Evolutionary conservation across 768 basidiomycete species (phyloP), one percentile per base, ranked within the genome.

Genomic region (Russula compacta): DNA sequence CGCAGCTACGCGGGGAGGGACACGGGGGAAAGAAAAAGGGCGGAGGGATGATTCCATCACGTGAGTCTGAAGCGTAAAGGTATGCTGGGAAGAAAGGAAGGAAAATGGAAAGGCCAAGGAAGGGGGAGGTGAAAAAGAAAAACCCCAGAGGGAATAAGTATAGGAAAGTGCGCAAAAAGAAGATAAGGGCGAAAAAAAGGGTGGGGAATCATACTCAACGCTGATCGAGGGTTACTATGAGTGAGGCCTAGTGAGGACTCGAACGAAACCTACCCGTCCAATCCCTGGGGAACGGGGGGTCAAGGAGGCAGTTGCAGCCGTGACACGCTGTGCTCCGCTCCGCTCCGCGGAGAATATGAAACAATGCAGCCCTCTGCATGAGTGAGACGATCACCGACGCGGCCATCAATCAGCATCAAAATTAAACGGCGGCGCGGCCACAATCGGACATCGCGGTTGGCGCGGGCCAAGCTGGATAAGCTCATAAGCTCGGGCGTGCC

Each of bases 11-110:
- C 55, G 9, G 24, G 12, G 33, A 49, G n/a, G 39, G 46, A 32
- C 6, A 21, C 21, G 5, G 15, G 17, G 36, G 29, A 33, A 14
- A 35, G 40, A 43, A 56, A 36, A 60, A 40, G 3, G 4, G 47
- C 21, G 4, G 29, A 39, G 11, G 35, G 43, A 7, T 50, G 48
- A 29, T 44, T 56, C 60, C 54, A 19, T 61, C 54, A 52, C 40
- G 49, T 61, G 43, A 46, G 36, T 61, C 55, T 43, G 43, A 42
- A 32, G 49, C 51, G 19, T 61, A 56, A 61, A 44, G 35, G 35
- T 56, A 60, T 56, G 48, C 21, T 19, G 39, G 29, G 29, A 19
- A 17, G n/a, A 43, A 17, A 4, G 10, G n/a, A 17, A 39, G 29
- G 12, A 4, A 11, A 14, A 47, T 29, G 35, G 19, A 42, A 8